These are phyloP conservation scores for Ogataea populi-albae DNA, from an alignment of 805 yeast genomes.

Conservation along the genomic window DNA sequence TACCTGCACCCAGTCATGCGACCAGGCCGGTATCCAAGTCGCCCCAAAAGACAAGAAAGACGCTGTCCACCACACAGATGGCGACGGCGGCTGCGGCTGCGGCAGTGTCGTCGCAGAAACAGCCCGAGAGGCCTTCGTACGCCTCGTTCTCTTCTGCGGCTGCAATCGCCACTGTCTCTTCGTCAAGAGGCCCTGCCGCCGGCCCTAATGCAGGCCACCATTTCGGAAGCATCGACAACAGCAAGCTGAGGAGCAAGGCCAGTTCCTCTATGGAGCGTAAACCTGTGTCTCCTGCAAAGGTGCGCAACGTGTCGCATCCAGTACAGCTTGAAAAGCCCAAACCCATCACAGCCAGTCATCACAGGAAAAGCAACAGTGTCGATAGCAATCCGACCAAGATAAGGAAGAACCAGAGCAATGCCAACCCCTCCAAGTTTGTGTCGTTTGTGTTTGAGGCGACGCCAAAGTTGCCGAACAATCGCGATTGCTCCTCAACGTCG, in stretches of 20 bases:
- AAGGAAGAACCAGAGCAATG: constrained; percentile 3
- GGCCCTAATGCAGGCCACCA: neutral
- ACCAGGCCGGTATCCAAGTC: constrained; percentile 1
- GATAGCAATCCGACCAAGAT: constrained; percentile 1
- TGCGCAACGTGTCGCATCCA: constrained; percentile 1
- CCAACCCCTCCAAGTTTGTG: constrained; percentile 10
- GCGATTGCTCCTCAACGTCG: constrained; percentile 13
- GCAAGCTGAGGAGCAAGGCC: neutral
- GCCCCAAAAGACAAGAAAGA: constrained; percentile 10
- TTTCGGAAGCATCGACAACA: neutral
- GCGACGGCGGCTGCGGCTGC: constrained; percentile 32
- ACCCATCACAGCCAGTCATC: neutral
- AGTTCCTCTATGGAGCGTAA: neutral
- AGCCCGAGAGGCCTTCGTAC: constrained; percentile 14
- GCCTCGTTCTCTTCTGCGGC: constrained; percentile 22
- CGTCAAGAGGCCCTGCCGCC: constrained; percentile 13
- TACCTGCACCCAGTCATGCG: neutral
- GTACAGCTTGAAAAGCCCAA: neutral
- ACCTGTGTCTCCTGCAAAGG: neutral
- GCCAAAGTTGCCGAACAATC: constrained; percentile 7
- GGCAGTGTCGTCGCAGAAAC: constrained; percentile 20
- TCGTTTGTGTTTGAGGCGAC: constrained; percentile 25
- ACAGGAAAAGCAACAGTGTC: constrained; percentile 2
- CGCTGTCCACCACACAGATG: constrained; percentile 24
- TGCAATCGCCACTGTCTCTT: constrained; percentile 19